Evolutionary conservation across 176 grass and related monocot species (phyloP), one percentile per base, ranked within the genome.

Genomic region (Oryza longistaminata): DNA sequence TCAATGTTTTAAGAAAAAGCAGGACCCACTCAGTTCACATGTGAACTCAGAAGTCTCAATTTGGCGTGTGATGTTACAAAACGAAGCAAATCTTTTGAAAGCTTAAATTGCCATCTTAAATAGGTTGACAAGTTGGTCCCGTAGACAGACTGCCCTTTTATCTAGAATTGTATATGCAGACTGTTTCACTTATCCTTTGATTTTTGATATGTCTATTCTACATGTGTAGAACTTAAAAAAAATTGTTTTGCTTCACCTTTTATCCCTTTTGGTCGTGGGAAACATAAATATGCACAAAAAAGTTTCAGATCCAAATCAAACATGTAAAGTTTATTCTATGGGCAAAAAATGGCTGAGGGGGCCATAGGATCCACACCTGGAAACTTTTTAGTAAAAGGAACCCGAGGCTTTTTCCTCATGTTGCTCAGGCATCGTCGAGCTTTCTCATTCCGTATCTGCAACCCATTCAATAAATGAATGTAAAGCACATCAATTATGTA

Each of bases 381-480:
- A 90, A 97, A 92, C 35, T 97, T 97, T 45, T 94, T 93, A 39
- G 90, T 77, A 70, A 97, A 91, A 37, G 94, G 80, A 70, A 97
- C 82, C 68, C 53, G 14, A 24, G 90, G 87, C 66, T 97, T 97
- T 81, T 94, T 97, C 71, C 94, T 81, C 94, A 97, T 97, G 83
- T 91, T 91, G 77, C 70, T 90, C 75, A 97, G 83, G 86, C 94
- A 97, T 85, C 92, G 87, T 71, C 94, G 81, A 75, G 94, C 94
- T 86, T 97, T 97, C 77, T 97, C 94, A 76, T 97, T 97, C 85
- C 94, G 73, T 86, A 97, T 97, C 94, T 97, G 83, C 64, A 70
- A 75, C 33, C 22, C 22, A 9, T 35, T 55, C 29, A 65, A 79
- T 76, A 62, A 66, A 84, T 74, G 9, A 34, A 24, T 25, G 40